Conservation (phyloP, 1,284 basidiomycete species). For the Cutaneotrichosporon cyanovorans region DNA sequence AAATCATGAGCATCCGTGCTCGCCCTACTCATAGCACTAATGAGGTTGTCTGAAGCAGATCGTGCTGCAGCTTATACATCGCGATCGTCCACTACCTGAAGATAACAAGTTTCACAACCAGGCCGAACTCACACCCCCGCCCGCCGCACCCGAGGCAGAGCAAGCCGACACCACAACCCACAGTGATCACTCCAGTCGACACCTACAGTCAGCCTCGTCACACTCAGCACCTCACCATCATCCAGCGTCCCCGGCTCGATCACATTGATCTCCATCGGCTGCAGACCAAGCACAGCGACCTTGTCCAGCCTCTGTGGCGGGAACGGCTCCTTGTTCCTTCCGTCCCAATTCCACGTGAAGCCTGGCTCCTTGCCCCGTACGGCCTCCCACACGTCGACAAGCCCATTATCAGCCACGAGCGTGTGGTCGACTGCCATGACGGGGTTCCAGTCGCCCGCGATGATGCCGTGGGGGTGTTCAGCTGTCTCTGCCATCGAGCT, state of each 20-base stretch:
- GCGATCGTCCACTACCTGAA: too few species aligned
- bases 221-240: background rate
- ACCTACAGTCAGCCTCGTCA: too few species aligned
- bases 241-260: slow-evolving; percentile 2
- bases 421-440: slow-evolving; percentile 1
- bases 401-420: background rate
- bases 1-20: too few species aligned
- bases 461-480: too few species aligned
- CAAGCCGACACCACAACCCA: background rate
- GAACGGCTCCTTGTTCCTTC: slow-evolving; percentile 6
- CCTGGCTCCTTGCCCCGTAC: background rate
- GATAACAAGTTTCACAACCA: too few species aligned
- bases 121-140: too few species aligned
- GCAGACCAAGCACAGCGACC: background rate
- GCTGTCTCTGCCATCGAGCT: too few species aligned
- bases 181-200: slow-evolving; percentile 7
- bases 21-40: too few species aligned
- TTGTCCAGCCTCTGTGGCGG: slow-evolving; percentile 5
- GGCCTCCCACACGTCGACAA: slow-evolving; percentile 1
- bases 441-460: slow-evolving; percentile 4
- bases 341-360: slow-evolving; percentile 7
- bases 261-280: background rate
- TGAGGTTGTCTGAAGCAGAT: too few species aligned
- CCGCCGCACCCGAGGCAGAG: background rate
- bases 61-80: too few species aligned